Evolutionary conservation across 2,329 filamentous ascomycete species (phyloP).

Genomic region (Cladosporium sp.): DNA sequence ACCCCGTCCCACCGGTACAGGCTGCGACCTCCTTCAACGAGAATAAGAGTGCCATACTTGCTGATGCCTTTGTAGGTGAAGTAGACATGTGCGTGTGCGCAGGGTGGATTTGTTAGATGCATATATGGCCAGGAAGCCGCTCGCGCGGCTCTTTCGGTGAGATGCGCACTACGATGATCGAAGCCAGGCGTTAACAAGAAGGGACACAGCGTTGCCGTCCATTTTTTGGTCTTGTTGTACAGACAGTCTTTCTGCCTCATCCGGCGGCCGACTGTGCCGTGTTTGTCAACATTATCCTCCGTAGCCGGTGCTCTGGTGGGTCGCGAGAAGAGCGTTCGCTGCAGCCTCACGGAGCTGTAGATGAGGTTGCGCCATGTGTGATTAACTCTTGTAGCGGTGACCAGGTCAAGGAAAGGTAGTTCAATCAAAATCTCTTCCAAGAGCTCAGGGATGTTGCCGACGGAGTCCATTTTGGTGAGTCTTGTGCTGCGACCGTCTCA

Average conservation of each 20-base stretch:
- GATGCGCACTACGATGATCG: neutral
- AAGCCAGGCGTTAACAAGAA: neutral
- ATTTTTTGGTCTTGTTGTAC: neutral
- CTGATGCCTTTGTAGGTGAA: neutral
- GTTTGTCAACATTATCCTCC: neutral
- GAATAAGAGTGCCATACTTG: neutral
- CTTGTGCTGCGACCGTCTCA: too few relatives aligned
- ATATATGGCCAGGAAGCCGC: neutral
- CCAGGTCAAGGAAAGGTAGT: neutral
- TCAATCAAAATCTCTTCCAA: conserved; percentile 3
- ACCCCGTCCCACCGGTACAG: neutral
- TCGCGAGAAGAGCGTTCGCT: neutral
- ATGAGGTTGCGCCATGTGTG: conserved; percentile 5
- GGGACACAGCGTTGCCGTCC: neutral
- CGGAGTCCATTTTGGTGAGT: neutral
- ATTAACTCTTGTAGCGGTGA: neutral
- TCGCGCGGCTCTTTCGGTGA: neutral
- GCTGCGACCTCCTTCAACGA: neutral
- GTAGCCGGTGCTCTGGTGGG: neutral
- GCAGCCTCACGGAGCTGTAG: neutral
- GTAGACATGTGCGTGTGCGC: neutral
- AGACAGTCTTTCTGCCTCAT: neutral
- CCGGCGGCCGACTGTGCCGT: neutral
- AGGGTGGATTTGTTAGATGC: neutral
- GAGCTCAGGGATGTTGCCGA: conserved; percentile 4